Conservation (phyloP, 2,329 filamentous ascomycete genomes). For the Bertia moriformis region DNA sequence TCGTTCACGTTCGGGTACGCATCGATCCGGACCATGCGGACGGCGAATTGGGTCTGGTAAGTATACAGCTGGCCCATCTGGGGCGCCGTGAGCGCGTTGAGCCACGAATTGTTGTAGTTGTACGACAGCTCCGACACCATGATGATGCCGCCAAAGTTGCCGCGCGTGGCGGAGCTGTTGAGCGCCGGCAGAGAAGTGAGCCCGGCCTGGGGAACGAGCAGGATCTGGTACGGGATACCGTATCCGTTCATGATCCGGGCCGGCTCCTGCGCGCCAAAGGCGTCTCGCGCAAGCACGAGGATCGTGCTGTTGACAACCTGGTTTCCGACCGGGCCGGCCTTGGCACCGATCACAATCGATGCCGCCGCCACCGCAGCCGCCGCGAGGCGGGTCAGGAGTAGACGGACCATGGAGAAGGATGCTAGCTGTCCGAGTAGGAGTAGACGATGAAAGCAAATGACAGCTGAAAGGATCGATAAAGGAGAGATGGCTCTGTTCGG, state of each 20-base stretch:
- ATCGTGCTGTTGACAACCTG: constrained; percentile 30
- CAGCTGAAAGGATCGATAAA: too few relatives aligned
- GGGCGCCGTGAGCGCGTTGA: constrained; percentile 34
- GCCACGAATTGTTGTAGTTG: constrained; percentile 29
- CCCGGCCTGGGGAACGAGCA: constrained; percentile 37
- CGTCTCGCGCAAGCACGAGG: constrained; percentile 38
- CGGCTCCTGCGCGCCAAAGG: constrained; percentile 28
- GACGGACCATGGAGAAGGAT: too few relatives aligned
- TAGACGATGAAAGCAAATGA: too few relatives aligned
- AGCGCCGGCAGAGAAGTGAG: constrained; percentile 32
- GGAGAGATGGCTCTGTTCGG: too few relatives aligned
- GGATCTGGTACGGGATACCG: constrained; percentile 40
- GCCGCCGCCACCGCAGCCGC: too few relatives aligned
- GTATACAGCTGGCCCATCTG: constrained; percentile 40
- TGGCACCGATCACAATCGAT: too few relatives aligned
- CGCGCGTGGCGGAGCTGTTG: constrained; percentile 27
- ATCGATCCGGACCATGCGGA: constrained; percentile 45
- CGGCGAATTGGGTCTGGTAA: constrained; percentile 41
- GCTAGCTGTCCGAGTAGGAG: too few relatives aligned
- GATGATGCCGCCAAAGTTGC: constrained; percentile 46
- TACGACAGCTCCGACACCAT: constrained; percentile 37
- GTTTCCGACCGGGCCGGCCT: too few relatives aligned
- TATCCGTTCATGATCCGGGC: constrained; percentile 41
- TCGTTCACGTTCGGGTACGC: constrained; percentile 34
- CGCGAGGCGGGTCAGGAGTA: too few relatives aligned